Evolutionary conservation across 73 alveolate genomes (phyloP), one percentile per base, ranked within the genome.

Genomic region (Paramecium pentaurelia): DNA sequence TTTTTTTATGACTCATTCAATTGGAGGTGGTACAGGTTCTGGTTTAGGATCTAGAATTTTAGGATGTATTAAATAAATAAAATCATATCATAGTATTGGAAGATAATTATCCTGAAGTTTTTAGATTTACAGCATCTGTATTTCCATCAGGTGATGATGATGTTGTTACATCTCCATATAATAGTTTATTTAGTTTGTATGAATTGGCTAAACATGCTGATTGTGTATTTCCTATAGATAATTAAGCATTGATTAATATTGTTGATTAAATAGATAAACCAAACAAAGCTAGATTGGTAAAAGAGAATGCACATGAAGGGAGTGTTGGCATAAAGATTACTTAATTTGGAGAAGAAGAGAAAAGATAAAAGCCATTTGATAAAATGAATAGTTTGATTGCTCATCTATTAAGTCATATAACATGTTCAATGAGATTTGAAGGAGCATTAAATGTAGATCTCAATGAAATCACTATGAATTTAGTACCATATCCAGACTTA

Each of bases 1-100:
- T 45, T 99, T 99, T 91, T 95, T 98, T 94, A 92, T 99, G 51
- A 86, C 98, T 44, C 99, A 99, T 92, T 97, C 99, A 8, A 95
- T 99, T 45, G 99, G 99, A 14, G 99, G 99, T 38, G 99, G 99
- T 7, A 99, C 99, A 42, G 99, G 99, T 10, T 95, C 99, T 38
- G 99, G 99, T 10, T 93, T 98, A 47, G 99, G 99, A 32, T 93
- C 99, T 44, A 97, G 96, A 94, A 95, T 99, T 27, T 89, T 99
- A 44, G 97, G 95, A 88, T 85, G 90, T 77, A 75, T 36, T 30
- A 0, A 34, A n/a, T 12, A 38, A 30, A 36, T 73, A 18, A 20
- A 58, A 22, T 37, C 12, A 16, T 88, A n/a, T 58, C 1, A 58
- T 80, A 88, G 97, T 95, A 73, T 77, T 98, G 64, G 98, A 97